Base-by-base conservation (phyloP, 2,329 filamentous ascomycete genomes). In the Fusarium mundagurra region DNA sequence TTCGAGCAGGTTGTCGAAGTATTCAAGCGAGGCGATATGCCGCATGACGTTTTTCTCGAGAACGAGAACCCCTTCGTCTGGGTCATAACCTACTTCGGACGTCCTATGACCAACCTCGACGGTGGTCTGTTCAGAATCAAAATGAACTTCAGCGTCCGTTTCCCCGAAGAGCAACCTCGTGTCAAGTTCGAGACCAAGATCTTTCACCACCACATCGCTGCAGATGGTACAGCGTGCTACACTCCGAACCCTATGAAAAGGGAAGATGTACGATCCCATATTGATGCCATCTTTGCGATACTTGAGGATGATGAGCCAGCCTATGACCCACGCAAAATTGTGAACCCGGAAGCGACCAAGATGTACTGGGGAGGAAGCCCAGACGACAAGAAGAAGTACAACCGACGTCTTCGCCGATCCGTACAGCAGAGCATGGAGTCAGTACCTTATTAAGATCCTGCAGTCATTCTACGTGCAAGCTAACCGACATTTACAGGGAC, bases 91-190 rank as follows among this genome's bases (percentile, higher is more conserved):
- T 95, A 98, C 81, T 97, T 98, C 80, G 96, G 96, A 33, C 90
- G 92, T 62, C 94, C 95, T 2, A 97, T 96, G 92, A 97, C 95
- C 11, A 95, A 97, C 76, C 89, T 98, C 5, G 96, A 98, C 77
- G 96, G 95, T 22, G 95, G 96, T 5, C 89, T 98, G 69, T 96
- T 98, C 85, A 90, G 90, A 69, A 92, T 98, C 81, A 92, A 88
- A 77, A 87, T 98, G 63, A 87, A 87, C 78, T 92, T 98, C 78
- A 97, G 94, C 77, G 92, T 94, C 11, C 89, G 91, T 11, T 98
- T 98, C 79, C 96, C 96, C 0, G 90, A 94, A 45, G 94, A 97
- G 76, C 94, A 98, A 77, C 96, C 96, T 31, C 91, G 96, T 39
- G 92, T 95, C 63, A 91, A 88, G 71, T 92, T 98, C 73, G 90